Evolutionary conservation across 2,329 filamentous ascomycete species (phyloP).

Genomic region (Colletotrichum higginsianum): DNA sequence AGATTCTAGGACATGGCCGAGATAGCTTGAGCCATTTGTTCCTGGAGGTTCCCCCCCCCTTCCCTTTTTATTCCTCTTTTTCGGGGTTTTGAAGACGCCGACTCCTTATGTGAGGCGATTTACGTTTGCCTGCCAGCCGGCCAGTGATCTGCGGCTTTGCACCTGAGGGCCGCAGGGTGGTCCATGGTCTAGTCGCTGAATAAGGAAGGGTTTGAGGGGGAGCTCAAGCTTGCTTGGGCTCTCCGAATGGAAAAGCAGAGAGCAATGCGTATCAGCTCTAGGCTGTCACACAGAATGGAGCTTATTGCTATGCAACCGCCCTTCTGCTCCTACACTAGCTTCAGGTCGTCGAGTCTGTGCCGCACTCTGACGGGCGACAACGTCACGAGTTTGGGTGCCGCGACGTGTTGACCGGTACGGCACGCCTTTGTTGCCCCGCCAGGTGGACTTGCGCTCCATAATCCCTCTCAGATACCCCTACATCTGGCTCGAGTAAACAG

Average conservation of each 20-base stretch:
- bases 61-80: too few relatives aligned
- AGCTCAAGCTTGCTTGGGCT: slow-evolving; percentile 14
- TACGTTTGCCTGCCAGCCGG: neutral
- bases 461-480: slow-evolving; percentile 3
- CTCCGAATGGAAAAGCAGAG: slow-evolving; percentile 3
- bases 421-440: slow-evolving; percentile 22
- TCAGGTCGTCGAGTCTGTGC: slow-evolving; percentile 33
- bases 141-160: neutral
- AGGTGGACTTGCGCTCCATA: slow-evolving; percentile 12
- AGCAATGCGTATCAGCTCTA: slow-evolving; percentile 24
- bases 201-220: slow-evolving; percentile 1
- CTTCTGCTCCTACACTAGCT: slow-evolving; percentile 11
- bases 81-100: too few relatives aligned
- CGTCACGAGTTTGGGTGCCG: slow-evolving; percentile 24
- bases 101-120: neutral
- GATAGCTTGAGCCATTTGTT: neutral
- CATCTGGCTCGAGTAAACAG: neutral
- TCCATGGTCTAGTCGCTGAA: neutral
- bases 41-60: too few relatives aligned
- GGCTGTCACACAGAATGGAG: slow-evolving; percentile 35
- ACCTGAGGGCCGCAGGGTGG: neutral
- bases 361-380: slow-evolving; percentile 23
- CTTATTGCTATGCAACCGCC: slow-evolving; percentile 11
- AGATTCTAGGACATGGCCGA: neutral
- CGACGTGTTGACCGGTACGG: slow-evolving; percentile 15